A percentile compares a stretch with the other conserved stretches of the same genome.
Conservation (phyloP, 2,329 filamentous ascomycete genomes). For the Ophiostoma australiae region DNA sequence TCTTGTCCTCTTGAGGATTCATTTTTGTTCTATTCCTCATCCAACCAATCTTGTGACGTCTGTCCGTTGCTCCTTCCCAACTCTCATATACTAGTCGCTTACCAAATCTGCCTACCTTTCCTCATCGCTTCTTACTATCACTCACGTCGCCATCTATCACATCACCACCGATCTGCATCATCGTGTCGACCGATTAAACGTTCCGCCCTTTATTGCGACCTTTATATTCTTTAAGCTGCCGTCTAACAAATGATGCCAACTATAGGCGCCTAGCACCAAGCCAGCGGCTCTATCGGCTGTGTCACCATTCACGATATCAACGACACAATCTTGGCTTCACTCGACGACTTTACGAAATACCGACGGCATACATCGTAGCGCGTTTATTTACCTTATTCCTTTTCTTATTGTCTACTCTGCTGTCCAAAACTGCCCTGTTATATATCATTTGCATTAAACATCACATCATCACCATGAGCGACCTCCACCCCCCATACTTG, state of each 20-base stretch:
- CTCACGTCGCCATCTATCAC: not conserved
- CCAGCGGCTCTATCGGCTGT: slow-evolving; percentile 14
- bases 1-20: not conserved
- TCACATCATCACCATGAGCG: slow-evolving; percentile 36
- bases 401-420: not conserved
- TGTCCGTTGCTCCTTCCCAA: not conserved
- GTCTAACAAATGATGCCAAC: not conserved
- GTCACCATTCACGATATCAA: slow-evolving; percentile 2
- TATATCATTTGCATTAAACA: slow-evolving; percentile 13
- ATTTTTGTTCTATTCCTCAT: not conserved
- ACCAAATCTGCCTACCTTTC: not conserved
- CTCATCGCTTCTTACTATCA: not conserved
- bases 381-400: not conserved
- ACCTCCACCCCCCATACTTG: slow-evolving; percentile 45
- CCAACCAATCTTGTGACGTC: not conserved
- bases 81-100: not conserved
- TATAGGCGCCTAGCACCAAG: not conserved
- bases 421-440: not conserved
- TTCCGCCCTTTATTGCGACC: not conserved
- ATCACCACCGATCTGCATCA: not conserved
- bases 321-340: slow-evolving; percentile 1
- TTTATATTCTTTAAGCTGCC: not conserved
- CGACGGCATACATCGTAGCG: not conserved
- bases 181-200: not conserved
- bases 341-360: not conserved